Evolutionary conservation across 306 rosid genomes (phyloP).

Genomic region (Astragalus membranaceus): DNA sequence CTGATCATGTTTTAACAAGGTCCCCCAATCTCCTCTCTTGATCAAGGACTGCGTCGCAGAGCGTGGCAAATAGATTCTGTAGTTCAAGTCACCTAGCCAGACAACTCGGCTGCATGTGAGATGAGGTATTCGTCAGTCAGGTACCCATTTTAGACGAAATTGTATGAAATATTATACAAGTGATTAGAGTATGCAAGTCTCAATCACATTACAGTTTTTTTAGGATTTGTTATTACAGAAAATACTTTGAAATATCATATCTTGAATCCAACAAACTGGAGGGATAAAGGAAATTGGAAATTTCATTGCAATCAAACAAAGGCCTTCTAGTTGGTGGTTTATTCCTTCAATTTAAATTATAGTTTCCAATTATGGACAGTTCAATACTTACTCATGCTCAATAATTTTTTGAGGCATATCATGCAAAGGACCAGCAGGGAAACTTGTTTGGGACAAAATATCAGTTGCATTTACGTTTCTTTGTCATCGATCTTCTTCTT

Average conservation of each 20-base stretch:
- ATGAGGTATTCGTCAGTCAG: neutral
- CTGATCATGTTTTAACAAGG: slow-evolving; percentile 64
- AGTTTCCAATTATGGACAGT: neutral
- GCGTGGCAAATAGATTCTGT: slow-evolving; percentile 58
- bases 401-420: slow-evolving; percentile 63
- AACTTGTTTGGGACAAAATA: slow-evolving; percentile 56
- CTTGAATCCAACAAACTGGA: neutral
- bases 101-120: slow-evolving; percentile 54
- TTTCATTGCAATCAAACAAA: neutral
- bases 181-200: neutral
- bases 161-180: neutral
- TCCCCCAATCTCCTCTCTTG: slow-evolving; percentile 48
- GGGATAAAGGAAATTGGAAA: too few relatives aligned
- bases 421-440: slow-evolving; percentile 47
- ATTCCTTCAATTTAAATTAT: neutral
- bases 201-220: neutral
- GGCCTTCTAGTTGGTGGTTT: neutral
- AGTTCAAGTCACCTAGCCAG: slow-evolving; percentile 84
- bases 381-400: slow-evolving; percentile 61
- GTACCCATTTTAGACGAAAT: slow-evolving; percentile 1
- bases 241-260: neutral
- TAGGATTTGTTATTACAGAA: neutral
- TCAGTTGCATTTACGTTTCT: slow-evolving; percentile 57
- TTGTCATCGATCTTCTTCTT: slow-evolving; percentile 45
- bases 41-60: slow-evolving; percentile 47